A percentile compares a stretch with the other conserved stretches of the same genome.
Conservation (phyloP, 176 grass and related monocot genomes). For the Tuctoria greenei region DNA sequence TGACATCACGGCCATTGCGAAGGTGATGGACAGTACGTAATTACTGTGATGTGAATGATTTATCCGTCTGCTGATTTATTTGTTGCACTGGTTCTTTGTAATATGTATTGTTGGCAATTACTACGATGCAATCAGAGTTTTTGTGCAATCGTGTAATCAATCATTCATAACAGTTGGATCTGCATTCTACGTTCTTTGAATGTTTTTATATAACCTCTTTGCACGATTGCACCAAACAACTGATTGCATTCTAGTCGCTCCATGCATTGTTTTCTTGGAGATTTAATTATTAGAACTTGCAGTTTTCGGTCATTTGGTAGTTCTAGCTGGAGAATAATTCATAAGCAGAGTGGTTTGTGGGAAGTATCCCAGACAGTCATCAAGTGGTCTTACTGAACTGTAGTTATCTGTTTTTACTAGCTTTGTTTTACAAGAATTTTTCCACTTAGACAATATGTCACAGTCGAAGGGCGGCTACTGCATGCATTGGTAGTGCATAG, state of each 20-base stretch:
- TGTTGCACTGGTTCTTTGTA: not conserved
- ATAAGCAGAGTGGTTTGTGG: not conserved
- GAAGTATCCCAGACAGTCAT: too few species aligned
- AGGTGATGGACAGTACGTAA: constrained; percentile 29
- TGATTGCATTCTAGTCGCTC: too few species aligned
- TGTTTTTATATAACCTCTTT: too few species aligned
- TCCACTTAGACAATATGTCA: not conserved
- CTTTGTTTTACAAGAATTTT: not conserved
- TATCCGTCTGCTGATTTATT: not conserved
- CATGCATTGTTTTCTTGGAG: too few species aligned
- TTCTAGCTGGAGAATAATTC: not conserved
- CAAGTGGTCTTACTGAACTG: not conserved
- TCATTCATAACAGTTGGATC: too few species aligned
- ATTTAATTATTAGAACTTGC: not conserved
- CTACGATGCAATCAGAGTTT: too few species aligned
- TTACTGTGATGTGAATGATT: not conserved
- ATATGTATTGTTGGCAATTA: not conserved
- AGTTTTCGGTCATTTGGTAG: not conserved
- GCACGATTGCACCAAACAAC: too few species aligned
- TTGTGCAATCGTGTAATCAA: too few species aligned
- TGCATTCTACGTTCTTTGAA: too few species aligned
- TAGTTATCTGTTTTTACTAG: not conserved
- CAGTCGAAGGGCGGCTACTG: too few species aligned
- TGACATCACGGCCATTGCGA: constrained; percentile 59
- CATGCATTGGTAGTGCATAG: too few species aligned